Evolutionary conservation across 148 eudicot genomes (phyloP), one percentile per base, ranked within the genome.

Genomic region (Nyssa sinensis): DNA sequence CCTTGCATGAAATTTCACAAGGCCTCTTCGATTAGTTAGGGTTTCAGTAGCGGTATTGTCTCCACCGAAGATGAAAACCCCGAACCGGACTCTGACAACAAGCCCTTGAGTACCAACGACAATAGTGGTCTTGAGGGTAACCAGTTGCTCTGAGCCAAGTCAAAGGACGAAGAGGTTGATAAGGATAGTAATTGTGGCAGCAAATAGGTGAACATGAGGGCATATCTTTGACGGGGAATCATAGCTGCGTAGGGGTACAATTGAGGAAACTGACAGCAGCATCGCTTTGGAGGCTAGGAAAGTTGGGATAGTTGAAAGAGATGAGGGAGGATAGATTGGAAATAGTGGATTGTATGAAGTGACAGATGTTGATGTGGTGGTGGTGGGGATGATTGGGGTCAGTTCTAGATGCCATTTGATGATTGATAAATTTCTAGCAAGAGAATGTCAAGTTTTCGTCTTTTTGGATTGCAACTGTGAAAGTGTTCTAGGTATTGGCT

Each of bases 1-100:
- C n/a, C n/a, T n/a, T n/a, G n/a, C n/a, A n/a, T n/a, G n/a, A n/a
- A n/a, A n/a, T n/a, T n/a, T n/a, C n/a, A n/a, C n/a, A n/a, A n/a
- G n/a, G n/a, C n/a, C n/a, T n/a, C n/a, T n/a, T n/a, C n/a, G n/a
- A n/a, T n/a, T n/a, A n/a, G n/a, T n/a, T n/a, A n/a, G n/a, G n/a
- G n/a, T n/a, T n/a, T n/a, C n/a, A n/a, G n/a, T n/a, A n/a, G n/a
- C n/a, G n/a, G n/a, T n/a, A n/a, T n/a, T n/a, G n/a, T 80, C 49
- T 84, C 79, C 14, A 88, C 82, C 82, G 88, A 73, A 9, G 90
- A 81, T 0, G 93, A 89, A 41, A 85, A 83, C 62, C 86, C 84
- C 28, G 95, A 67, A 14, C 80, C 77, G 47, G 88, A 63, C 9
- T 65, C 78, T 33, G 88, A 63, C 14, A 79, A 70, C 34, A 30